These are phyloP conservation scores for Leptographium wingfieldii DNA, from an alignment of 2,329 filamentous ascomycete genomes.

Conservation along the genomic window DNA sequence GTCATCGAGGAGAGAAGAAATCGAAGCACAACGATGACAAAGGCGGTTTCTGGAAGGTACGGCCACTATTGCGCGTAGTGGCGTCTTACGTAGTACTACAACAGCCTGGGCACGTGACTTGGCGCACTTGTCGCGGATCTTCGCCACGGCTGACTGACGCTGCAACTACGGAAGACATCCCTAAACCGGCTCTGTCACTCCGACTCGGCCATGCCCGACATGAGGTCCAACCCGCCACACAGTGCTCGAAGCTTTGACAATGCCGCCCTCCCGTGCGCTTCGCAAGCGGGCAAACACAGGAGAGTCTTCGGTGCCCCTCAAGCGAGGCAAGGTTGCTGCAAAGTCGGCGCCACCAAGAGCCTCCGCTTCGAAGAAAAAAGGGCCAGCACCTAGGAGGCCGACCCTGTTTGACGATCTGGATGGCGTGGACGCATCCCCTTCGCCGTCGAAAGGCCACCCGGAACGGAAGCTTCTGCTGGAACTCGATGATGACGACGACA, in stretches of 20 bases:
- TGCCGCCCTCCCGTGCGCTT: constrained; percentile 49
- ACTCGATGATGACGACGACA: constrained; percentile 24
- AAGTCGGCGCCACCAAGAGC: neutral
- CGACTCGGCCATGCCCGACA: neutral
- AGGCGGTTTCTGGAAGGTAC: constrained; percentile 9
- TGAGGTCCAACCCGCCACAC: neutral
- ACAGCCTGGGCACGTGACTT: constrained; percentile 8
- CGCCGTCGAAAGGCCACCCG: constrained; percentile 26
- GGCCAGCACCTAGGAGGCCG: constrained; percentile 31
- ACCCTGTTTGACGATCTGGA: constrained; percentile 52
- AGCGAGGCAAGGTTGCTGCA: constrained; percentile 4
- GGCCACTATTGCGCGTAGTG: neutral
- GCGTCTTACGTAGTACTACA: neutral
- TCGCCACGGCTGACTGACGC: neutral
- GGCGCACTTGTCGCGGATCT: constrained; percentile 2
- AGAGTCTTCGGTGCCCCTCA: constrained; percentile 26
- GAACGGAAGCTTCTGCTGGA: constrained; percentile 20
- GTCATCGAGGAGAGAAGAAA: neutral
- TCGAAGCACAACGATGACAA: neutral
- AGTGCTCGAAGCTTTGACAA: neutral
- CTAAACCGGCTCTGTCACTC: neutral
- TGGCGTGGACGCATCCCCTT: constrained; percentile 30
- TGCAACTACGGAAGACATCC: too few species aligned
- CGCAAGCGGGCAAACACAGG: constrained; percentile 48
- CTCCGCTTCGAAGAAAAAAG: neutral